Conservation (phyloP, 2,329 filamentous ascomycete species). For the Lomentospora prolificans region DNA sequence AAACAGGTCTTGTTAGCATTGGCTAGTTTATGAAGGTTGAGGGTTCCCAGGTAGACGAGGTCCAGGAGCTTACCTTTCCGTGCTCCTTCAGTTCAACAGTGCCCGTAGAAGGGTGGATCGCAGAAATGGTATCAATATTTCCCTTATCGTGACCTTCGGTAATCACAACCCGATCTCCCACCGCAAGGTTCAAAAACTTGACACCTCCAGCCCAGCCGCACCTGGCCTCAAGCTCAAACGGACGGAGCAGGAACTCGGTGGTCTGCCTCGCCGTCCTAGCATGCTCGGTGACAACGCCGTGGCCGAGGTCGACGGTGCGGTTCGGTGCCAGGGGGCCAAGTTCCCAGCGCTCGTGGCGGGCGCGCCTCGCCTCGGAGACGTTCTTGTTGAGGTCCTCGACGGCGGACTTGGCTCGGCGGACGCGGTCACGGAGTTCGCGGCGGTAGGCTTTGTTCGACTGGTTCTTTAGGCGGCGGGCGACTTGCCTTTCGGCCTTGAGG, state of each 20-base stretch:
- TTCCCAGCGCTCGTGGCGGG: constrained; percentile 66
- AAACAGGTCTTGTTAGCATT: background rate
- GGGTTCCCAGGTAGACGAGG: background rate
- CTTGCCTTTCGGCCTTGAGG: constrained; percentile 56
- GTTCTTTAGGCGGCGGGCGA: constrained; percentile 36
- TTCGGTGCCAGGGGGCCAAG: constrained; percentile 70
- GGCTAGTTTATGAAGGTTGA: constrained; percentile 7
- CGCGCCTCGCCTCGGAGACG: constrained; percentile 31
- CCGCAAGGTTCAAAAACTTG: constrained; percentile 50
- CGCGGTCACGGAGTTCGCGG: constrained; percentile 20
- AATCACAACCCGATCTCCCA: constrained; percentile 73
- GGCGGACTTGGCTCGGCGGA: constrained; percentile 16
- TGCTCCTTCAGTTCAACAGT: constrained; percentile 51
- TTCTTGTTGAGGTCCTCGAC: constrained; percentile 24
- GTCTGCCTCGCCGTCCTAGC: constrained; percentile 12
- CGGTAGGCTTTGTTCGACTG: constrained; percentile 22
- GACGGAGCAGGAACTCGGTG: constrained; percentile 19
- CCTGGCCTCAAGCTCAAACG: constrained; percentile 29
- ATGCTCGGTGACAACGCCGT: constrained; percentile 38
- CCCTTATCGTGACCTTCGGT: constrained; percentile 70
- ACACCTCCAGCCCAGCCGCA: constrained; percentile 46
- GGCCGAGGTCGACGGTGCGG: constrained; percentile 55
- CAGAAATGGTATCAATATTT: constrained; percentile 64
- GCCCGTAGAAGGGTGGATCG: constrained; percentile 44
- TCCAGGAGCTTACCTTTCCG: constrained; percentile 43